Percentiles rank a stretch among this genome's conserved stretches.
These are phyloP conservation scores for Quercus wislizeni DNA, from an alignment of 306 rosid species.

Conservation along the genomic window DNA sequence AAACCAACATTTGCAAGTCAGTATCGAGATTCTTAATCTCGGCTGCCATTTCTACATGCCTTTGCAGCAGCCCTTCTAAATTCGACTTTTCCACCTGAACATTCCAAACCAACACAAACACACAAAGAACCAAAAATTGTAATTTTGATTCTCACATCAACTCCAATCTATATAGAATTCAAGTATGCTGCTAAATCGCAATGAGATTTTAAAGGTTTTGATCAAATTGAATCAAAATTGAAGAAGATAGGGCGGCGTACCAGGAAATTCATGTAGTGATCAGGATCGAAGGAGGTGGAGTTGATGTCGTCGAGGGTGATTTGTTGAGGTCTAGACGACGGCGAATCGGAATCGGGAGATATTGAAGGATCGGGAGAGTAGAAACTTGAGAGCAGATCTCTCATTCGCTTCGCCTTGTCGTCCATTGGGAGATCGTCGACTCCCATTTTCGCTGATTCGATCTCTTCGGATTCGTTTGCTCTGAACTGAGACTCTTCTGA, in stretches of 20 bases:
- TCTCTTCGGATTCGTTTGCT: background rate
- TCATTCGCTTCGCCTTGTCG: constrained; percentile 89
- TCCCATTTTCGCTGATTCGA: constrained; percentile 44
- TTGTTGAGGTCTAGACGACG: constrained; percentile 28
- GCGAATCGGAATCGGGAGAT: constrained; percentile 35
- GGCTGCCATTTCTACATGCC: constrained; percentile 85
- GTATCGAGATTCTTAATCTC: constrained; percentile 99
- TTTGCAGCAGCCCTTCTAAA: constrained; percentile 81
- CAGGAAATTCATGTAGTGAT: constrained; percentile 80
- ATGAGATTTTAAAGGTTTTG: no score
- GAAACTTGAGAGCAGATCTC: constrained; percentile 95
- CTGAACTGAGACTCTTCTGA: constrained; percentile 9
- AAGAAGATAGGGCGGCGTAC: constrained; percentile 31
- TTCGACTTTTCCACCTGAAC: constrained; percentile 59
- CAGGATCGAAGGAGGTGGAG: constrained; percentile 72
- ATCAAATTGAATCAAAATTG: background rate
- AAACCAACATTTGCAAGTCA: constrained; percentile 90
- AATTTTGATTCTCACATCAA: background rate
- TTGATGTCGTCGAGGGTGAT: constrained; percentile 76
- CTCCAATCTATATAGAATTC: background rate
- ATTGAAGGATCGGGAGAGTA: constrained; percentile 75
- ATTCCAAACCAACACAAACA: constrained; percentile 3
- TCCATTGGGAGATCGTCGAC: constrained; percentile 56
- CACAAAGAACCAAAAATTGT: background rate
- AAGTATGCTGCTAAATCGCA: background rate